Evolutionary conservation across 495 filamentous ascomycete genomes (phyloP).

Genomic region (Aspergillus steynii): DNA sequence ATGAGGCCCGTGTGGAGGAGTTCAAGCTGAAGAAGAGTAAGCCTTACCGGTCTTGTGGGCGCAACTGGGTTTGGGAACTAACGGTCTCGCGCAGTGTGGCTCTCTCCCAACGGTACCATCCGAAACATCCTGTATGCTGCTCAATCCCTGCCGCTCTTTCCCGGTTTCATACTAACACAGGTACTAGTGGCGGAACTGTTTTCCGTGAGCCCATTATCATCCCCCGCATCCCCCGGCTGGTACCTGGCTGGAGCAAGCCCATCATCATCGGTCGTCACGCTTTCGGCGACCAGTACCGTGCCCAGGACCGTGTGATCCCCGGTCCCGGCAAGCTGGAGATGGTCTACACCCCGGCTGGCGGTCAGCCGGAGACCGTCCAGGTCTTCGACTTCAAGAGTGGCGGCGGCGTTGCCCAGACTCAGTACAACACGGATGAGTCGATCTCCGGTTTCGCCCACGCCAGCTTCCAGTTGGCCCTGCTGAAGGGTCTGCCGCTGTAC

Average conservation of each 20-base stretch:
- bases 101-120: slow-evolving; percentile 97
- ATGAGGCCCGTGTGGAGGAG: slow-evolving; percentile 94
- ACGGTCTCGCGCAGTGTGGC: slow-evolving; percentile 72
- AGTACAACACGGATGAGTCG: slow-evolving; percentile 97
- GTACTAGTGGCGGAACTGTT: slow-evolving; percentile 77
- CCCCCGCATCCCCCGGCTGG: slow-evolving; percentile 82
- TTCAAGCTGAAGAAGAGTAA: slow-evolving; percentile 97
- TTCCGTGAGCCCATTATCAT: slow-evolving; percentile 99
- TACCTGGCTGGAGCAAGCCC: slow-evolving; percentile 95
- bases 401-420: slow-evolving; percentile 85
- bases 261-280: slow-evolving; percentile 99
- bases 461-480: slow-evolving; percentile 89
- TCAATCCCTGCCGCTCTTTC: background rate
- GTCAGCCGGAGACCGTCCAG: slow-evolving; percentile 80
- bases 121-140: slow-evolving; percentile 73
- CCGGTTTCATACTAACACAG: background rate
- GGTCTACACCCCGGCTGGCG: slow-evolving; percentile 84
- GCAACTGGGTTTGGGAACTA: slow-evolving; percentile 13
- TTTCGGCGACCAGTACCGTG: slow-evolving; percentile 97
- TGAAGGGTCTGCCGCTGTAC: slow-evolving; percentile 86
- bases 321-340: slow-evolving; percentile 87
- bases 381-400: slow-evolving; percentile 85
- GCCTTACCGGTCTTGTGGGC: slow-evolving; percentile 14
- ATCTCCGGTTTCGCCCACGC: slow-evolving; percentile 94
- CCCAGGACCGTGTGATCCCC: slow-evolving; percentile 80